Conservation (phyloP, 768 basidiomycete species). For the Neoboletus brunneissimus region DNA sequence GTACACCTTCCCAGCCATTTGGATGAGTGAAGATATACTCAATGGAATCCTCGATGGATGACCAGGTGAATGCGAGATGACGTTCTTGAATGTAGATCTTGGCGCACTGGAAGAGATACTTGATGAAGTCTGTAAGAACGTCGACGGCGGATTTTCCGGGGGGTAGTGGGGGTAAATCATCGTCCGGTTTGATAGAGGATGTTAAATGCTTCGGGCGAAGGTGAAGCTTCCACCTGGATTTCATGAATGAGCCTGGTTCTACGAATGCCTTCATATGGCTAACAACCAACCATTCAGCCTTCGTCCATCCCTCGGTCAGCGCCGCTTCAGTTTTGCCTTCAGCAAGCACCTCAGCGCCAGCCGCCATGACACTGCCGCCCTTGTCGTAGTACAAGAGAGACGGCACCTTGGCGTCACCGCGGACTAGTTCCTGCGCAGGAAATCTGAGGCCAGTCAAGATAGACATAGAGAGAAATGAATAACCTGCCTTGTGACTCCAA, state of each 20-base stretch:
- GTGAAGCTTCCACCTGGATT: slow-evolving; percentile 26
- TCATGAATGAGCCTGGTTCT: neutral
- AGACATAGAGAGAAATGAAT: neutral
- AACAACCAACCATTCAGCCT: slow-evolving; percentile 18
- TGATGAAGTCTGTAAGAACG: no score
- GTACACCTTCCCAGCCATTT: slow-evolving; percentile 29
- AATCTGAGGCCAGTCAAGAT: slow-evolving; percentile 30
- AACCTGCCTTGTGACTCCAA: slow-evolving; percentile 9
- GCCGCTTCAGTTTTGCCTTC: slow-evolving; percentile 34
- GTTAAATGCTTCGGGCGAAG: slow-evolving; percentile 15
- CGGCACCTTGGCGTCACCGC: slow-evolving; percentile 43
- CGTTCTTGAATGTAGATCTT: slow-evolving; percentile 8
- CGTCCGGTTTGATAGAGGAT: no score
- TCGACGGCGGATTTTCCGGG: no score
- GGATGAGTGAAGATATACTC: slow-evolving; percentile 26
- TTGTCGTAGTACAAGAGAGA: slow-evolving; percentile 44
- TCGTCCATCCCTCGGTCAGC: slow-evolving; percentile 26
- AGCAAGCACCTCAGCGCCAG: slow-evolving; percentile 39
- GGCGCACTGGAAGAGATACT: slow-evolving; percentile 9
- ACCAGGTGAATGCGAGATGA: slow-evolving; percentile 18
- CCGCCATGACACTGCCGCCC: slow-evolving; percentile 34
- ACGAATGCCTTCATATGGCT: neutral
- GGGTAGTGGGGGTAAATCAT: no score
- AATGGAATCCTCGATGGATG: slow-evolving; percentile 9
- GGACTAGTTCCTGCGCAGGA: slow-evolving; percentile 36